Base-by-base conservation (phyloP, 345 rosid species). In the Eucalyptus fibrosa region DNA sequence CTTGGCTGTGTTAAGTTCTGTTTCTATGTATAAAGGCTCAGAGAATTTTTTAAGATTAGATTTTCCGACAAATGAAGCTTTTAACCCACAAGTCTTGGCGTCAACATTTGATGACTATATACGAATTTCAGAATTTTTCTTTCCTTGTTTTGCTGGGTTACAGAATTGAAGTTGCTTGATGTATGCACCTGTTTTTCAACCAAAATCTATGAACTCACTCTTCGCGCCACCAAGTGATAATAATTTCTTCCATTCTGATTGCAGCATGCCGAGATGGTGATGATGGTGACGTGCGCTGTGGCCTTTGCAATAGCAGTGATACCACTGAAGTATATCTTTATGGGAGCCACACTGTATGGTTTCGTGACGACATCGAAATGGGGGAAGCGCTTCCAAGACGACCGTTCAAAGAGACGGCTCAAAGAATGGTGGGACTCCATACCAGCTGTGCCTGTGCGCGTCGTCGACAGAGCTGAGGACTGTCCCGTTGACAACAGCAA, bases 351-450 rank as follows among this genome's bases (percentile, higher is more conserved):
- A n/a, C 7, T 92, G 50, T 89, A 93, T 77, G 69, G 62, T 89
- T 92, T 94, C 86, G 32, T 94, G 9, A 89, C 90, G 93, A 96
- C 94, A 88, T 94, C 96, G 17, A 91, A 91, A 87, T 56, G 94
- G 13, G 96, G 96, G 86, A 94, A 91, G 92, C 42, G 56, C 89
- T 81, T 92, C 83, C 91, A 62, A 89, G 92, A 92, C 50, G 94
- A 93, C n/a, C 93, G 92, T 89, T 95, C 96, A 65, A 93, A 95
- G 72, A 92, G 98, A 56, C 92, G 98, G 89, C 87, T 94, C 40
- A 93, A 93, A 86, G 99, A 96, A 92, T 97, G 99, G 99, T 98
- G 99, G 99, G 98, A 94, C 82, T 94, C 98, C 1, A 96, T 97
- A 91, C 99, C 99, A 7, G 91, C 95, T 50, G 92, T 91, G 45